Percentiles rank a stretch among this genome's conserved stretches.
These are phyloP conservation scores for Leersia perrieri DNA, from an alignment of 176 grass and related monocot species.

Conservation along the genomic window DNA sequence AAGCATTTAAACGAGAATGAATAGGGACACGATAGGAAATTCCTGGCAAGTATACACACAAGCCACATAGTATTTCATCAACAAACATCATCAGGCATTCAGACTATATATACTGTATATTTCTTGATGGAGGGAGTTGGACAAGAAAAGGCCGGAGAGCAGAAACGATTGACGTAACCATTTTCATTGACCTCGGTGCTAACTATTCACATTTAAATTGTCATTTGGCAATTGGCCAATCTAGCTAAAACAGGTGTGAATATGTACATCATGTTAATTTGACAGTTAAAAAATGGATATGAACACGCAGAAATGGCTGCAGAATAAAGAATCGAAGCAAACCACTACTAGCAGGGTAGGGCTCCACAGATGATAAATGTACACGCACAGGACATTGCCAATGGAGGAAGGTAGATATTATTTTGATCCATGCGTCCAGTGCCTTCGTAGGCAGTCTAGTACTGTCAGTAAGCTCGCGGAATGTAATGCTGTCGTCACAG, in stretches of 20 bases:
- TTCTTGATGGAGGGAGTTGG: neutral
- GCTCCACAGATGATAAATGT: slow-evolving; percentile 28
- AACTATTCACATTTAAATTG: neutral
- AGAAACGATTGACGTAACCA: neutral
- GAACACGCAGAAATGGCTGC: slow-evolving; percentile 19
- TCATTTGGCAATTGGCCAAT: slow-evolving; percentile 1
- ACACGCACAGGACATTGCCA: neutral
- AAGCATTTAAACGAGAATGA: neutral
- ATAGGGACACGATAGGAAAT: neutral
- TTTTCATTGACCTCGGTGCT: slow-evolving; percentile 1
- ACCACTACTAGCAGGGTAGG: neutral
- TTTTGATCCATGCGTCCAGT: neutral
- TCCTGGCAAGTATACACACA: neutral
- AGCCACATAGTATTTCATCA: neutral
- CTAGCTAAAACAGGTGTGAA: slow-evolving; percentile 27
- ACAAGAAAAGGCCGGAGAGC: neutral
- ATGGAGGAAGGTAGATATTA: slow-evolving; percentile 11
- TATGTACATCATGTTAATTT: slow-evolving; percentile 36
- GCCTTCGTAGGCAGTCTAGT: slow-evolving; percentile 10
- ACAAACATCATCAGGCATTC: neutral
- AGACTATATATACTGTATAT: neutral
- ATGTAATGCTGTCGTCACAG: neutral
- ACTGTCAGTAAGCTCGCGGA: slow-evolving; percentile 1
- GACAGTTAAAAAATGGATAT: slow-evolving; percentile 5
- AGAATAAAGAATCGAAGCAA: slow-evolving; percentile 26